A percentile compares a stretch with the other conserved stretches of the same genome.
Evolutionary conservation across 441 rosid genomes (phyloP).

Genomic region (Gossypium schwendimanii): DNA sequence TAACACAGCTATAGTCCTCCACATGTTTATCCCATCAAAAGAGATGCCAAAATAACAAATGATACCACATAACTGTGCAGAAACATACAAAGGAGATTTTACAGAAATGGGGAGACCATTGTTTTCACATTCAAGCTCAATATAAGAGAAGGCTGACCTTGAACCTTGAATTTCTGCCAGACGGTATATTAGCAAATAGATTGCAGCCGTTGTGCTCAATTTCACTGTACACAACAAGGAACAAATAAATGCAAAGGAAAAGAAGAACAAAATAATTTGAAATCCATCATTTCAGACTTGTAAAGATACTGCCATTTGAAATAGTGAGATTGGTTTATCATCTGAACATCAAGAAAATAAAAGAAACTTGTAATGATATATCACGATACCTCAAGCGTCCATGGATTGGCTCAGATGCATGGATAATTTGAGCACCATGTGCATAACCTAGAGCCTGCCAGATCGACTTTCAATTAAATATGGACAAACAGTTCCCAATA

Average conservation of each 20-base stretch:
- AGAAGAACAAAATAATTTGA: background rate
- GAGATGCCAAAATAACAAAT: background rate
- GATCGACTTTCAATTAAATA: constrained; percentile 13
- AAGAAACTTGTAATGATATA: constrained; percentile 11
- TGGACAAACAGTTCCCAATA: background rate
- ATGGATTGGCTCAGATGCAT: constrained; percentile 89
- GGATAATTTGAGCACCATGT: constrained; percentile 81
- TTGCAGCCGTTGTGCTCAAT: constrained; percentile 72
- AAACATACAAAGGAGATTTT: background rate
- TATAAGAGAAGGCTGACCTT: constrained; percentile 44
- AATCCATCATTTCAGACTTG: background rate
- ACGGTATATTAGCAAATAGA: constrained; percentile 69
- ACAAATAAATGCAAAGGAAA: constrained; percentile 5
- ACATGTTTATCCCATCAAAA: background rate
- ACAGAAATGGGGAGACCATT: background rate
- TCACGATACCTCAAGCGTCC: constrained; percentile 79
- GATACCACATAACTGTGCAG: background rate
- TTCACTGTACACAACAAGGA: constrained; percentile 48
- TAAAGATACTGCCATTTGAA: no score
- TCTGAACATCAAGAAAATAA: background rate
- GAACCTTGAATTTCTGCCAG: constrained; percentile 75
- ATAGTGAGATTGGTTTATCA: no score
- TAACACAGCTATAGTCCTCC: background rate
- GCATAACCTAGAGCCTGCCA: constrained; percentile 86
- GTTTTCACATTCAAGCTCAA: constrained; percentile 10